These are phyloP conservation scores for Fraxinus paxiana DNA, from an alignment of 305 asterid species.

Conservation along the genomic window DNA sequence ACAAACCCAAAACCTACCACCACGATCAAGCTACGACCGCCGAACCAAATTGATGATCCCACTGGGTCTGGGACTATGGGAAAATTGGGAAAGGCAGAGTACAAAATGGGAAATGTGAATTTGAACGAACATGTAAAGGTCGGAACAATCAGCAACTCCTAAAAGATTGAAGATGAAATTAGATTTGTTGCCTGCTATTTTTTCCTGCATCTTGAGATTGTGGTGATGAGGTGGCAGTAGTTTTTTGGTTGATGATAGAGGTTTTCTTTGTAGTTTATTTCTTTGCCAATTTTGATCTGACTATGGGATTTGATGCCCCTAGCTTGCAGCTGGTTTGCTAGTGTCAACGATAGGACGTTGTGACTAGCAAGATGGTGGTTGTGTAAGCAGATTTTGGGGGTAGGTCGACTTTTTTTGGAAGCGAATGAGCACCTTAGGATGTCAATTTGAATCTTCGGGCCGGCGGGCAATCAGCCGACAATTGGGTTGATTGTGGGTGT, in stretches of 20 bases:
- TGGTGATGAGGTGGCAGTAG: not conserved
- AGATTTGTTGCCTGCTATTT: not conserved
- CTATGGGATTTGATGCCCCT: not conserved
- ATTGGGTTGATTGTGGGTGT: not conserved
- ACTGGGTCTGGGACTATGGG: not conserved
- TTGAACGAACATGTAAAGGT: not conserved
- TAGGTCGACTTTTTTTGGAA: not conserved
- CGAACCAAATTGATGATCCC: not conserved
- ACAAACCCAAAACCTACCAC: not conserved
- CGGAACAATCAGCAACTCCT: not conserved
- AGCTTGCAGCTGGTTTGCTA: not conserved
- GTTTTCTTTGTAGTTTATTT: not conserved
- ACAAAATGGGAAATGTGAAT: not conserved
- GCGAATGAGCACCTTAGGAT: not conserved
- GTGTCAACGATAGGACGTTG: not conserved
- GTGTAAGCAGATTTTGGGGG: not conserved
- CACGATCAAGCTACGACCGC: not conserved
- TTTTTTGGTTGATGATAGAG: not conserved
- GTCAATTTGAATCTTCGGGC: not conserved
- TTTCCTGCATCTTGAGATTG: not conserved
- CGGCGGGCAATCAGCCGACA: not conserved
- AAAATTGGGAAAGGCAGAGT: not conserved
- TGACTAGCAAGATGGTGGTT: not conserved
- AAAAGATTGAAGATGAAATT: not conserved
- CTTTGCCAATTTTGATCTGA: not conserved